Evolutionary conservation across 345 rosid genomes (phyloP), one percentile per base, ranked within the genome.

Genomic region (Rhizophora mangle): DNA sequence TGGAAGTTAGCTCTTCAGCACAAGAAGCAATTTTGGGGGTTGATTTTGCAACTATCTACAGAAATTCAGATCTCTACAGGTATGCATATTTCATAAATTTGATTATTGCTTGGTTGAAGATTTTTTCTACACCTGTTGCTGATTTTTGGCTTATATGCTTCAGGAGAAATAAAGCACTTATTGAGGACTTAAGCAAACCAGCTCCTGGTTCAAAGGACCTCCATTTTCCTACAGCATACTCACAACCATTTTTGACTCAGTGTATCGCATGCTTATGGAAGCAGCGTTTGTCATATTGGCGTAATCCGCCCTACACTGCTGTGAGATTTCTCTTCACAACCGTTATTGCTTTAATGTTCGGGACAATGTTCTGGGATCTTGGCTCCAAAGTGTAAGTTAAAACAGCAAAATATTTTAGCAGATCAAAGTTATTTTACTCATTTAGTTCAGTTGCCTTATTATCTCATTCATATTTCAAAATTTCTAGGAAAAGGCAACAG

Each of bases 251-350:
- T 74, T 60, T 80, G 68, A 79, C 78, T 30, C 96, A 88, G 62
- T 84, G 76, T 31, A 66, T 54, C 63, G 93, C 93, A 72, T 90
- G 93, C 71, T 80, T 88, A 24, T 90, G 94, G 94, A 90, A 86
- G 71, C 94, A 88, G 67, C 80, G 79, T 36, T 81, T 75, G 81
- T 90, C 96, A 26, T 90, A 88, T 68, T 90, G 96, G 96, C 84
- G 93, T n/a, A 88, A 90, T 76, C 83, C 94, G 0, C 77, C 73
- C 1, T 86, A 90, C 78, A 90, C 86, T 0, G 94, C 94, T 2
- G 88, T 88, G 1, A 83, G 92, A 68, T 79, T 87, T 49, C 83
- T 87, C 67, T 85, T 86, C 74, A 88, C 94, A 13, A 61, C 80
- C n/a, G 39, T 77, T 64, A 84, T 82, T 21, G 88, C 84, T 53